Base-by-base conservation (phyloP, 257 asterid genomes). In the Plectranthus barbatus region DNA sequence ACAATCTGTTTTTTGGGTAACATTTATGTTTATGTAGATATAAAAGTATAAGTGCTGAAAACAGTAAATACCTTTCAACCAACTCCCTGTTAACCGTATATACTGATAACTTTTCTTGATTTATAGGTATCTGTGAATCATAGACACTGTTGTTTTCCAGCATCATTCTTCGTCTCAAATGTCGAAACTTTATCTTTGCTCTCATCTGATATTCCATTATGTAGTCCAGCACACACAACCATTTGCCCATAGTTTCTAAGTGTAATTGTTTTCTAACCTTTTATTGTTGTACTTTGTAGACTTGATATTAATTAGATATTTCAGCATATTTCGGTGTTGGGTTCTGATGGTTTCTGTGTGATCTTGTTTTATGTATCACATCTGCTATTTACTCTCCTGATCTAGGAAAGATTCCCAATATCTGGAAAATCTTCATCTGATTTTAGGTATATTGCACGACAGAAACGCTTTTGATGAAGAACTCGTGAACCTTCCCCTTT, bases 351-450 rank as follows among this genome's bases (percentile, higher is more conserved):
- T 12, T 20, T 49, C 24, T 39, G 47, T 47, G 52, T 3, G 19
- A 11, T 31, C 53, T 64, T 33, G n/a, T 11, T 8, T 61, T 52
- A 56, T n/a, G 19, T 40, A n/a, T 44, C 71, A 55, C 6, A 8
- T 54, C 33, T 63, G 69, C 63, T 58, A 44, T 33, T 51, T 24
- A 37, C 21, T 36, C 42, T 7, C 60, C 48, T 47, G 59, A 24
- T 33, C 45, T 34, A 36, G 50, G 37, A 19, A 36, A 29, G 52
- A 47, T 58, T 56, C 44, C 66, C 46, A 20, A 12, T 14, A 55
- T 15, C 17, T 4, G 52, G 51, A 39, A 61, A 42, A 15, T 34
- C 39, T 47, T 23, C 59, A 15, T 9, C 20, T 52, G 52, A 34
- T 18, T 18, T 7, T 10, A 56, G 60, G 51, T 39, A 48, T 64